Evolutionary conservation across 2,329 filamentous ascomycete species (phyloP).

Genomic region (Aspergillus felis): DNA sequence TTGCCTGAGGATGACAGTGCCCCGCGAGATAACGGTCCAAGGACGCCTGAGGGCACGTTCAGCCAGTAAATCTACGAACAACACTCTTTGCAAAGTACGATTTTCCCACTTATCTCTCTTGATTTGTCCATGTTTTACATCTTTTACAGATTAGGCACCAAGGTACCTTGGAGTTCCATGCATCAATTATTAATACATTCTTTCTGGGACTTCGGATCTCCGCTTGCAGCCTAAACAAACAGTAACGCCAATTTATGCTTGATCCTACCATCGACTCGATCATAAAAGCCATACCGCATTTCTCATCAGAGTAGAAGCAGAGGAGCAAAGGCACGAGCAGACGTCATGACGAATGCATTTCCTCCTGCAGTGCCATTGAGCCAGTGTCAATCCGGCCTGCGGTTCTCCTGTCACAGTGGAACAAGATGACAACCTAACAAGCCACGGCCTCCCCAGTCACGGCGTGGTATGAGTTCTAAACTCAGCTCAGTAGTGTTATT

Average conservation of each 20-base stretch:
- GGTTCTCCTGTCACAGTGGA: conserved; percentile 56
- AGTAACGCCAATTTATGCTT: conserved; percentile 9
- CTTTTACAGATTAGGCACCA: background rate
- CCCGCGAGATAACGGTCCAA: conserved; percentile 10
- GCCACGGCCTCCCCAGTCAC: conserved; percentile 86
- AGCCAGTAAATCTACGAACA: background rate
- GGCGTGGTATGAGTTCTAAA: conserved; percentile 69
- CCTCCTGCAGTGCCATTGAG: background rate
- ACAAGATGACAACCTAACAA: conserved; percentile 87
- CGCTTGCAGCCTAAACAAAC: background rate
- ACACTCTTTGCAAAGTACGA: background rate
- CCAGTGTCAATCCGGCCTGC: background rate
- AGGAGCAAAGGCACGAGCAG: background rate
- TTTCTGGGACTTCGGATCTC: background rate
- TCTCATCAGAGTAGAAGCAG: conserved; percentile 7
- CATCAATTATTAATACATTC: background rate
- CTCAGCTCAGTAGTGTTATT: conserved; percentile 53
- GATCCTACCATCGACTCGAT: conserved; percentile 3
- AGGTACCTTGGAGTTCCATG: background rate
- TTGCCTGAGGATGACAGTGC: conserved; percentile 18
- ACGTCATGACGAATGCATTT: background rate
- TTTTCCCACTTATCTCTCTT: background rate
- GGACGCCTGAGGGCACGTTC: background rate
- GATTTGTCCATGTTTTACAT: background rate
- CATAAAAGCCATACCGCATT: conserved; percentile 17